Conservation (phyloP, 1,139 yeast species). For the Insectozyma bohioensis region DNA sequence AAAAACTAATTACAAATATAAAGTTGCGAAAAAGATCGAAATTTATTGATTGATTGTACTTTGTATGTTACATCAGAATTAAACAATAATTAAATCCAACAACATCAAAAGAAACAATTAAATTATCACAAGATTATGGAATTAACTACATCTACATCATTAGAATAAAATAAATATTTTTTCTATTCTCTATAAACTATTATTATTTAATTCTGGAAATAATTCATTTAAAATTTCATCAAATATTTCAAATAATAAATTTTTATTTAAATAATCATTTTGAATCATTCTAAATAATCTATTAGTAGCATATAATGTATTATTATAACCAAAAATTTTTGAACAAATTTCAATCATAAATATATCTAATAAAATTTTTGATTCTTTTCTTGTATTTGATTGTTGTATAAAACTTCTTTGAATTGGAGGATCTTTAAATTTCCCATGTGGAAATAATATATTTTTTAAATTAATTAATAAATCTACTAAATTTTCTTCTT, state of each 20-base stretch:
- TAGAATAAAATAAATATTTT: too few species aligned
- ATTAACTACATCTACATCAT: too few species aligned
- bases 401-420: constrained; percentile 54
- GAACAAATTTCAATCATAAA: constrained; percentile 67
- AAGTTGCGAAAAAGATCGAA: too few species aligned
- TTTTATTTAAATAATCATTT: constrained; percentile 68
- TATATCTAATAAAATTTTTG: constrained; percentile 53
- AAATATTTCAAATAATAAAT: constrained; percentile 57
- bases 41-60: too few species aligned
- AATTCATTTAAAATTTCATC: constrained; percentile 26
- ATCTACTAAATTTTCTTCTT: constrained; percentile 52
- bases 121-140: too few species aligned
- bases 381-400: constrained; percentile 54
- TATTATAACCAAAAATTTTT: constrained; percentile 70
- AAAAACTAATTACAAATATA: too few species aligned
- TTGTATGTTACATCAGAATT: too few species aligned
- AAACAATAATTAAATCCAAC: too few species aligned
- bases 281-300: constrained; percentile 69
- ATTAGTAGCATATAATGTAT: constrained; percentile 62
- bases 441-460: constrained; percentile 67
- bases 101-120: too few species aligned
- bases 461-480: constrained; percentile 43
- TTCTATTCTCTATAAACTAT: too few species aligned
- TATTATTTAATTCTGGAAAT: constrained; percentile 24
- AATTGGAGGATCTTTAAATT: constrained; percentile 44